Conservation (phyloP, 106 monocot genomes). For the Platanthera zijinensis region DNA sequence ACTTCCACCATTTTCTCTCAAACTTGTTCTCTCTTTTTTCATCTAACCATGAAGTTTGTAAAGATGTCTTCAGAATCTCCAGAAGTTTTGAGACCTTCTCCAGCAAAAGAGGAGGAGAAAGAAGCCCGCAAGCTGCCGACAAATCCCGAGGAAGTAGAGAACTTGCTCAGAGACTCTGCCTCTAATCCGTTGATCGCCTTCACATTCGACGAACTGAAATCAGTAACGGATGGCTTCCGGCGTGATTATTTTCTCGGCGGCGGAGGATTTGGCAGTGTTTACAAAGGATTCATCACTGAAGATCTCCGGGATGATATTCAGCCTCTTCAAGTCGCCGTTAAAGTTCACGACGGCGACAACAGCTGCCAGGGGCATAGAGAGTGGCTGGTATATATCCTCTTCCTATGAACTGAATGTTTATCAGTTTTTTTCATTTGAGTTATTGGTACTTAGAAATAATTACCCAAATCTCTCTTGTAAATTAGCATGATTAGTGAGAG, state of each 20-base stretch:
- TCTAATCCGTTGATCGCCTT: constrained; percentile 19
- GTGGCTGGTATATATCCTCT: constrained; percentile 18
- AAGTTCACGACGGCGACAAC: constrained; percentile 16
- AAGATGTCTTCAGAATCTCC: constrained; percentile 11
- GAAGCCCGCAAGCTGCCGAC: constrained; percentile 13
- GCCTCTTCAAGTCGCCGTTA: constrained; percentile 17
- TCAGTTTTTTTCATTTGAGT: background rate
- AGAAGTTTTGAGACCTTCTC: constrained; percentile 1
- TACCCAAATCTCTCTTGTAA: no score
- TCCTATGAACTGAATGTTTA: background rate
- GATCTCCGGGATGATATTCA: constrained; percentile 1
- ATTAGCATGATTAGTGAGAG: no score
- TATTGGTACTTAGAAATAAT: no score
- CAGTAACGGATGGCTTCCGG: constrained; percentile 31
- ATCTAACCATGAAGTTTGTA: background rate
- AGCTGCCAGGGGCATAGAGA: constrained; percentile 25
- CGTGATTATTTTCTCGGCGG: constrained; percentile 27
- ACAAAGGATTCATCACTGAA: constrained; percentile 29
- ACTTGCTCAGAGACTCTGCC: constrained; percentile 10
- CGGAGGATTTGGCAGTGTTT: constrained; percentile 45
- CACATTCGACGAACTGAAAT: constrained; percentile 28
- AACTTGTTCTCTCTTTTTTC: background rate
- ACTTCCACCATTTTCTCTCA: no score
- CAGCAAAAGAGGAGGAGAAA: background rate
- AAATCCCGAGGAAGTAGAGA: constrained; percentile 32